Conservation (phyloP, 306 rosid genomes). For the Lablab purpureus region DNA sequence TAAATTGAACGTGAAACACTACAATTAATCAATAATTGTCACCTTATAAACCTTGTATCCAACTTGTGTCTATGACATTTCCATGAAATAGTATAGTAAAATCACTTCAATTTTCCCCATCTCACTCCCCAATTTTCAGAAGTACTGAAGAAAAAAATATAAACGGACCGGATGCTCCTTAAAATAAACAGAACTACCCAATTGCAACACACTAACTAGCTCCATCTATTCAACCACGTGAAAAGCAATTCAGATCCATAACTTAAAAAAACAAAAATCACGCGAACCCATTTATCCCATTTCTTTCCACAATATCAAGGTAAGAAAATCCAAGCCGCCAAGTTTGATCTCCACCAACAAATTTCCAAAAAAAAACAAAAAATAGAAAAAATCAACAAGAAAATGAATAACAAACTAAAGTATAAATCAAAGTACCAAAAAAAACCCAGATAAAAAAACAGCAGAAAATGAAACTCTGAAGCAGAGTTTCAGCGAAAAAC, state of each 20-base stretch:
- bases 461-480: background rate
- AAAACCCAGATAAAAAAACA: background rate
- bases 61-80: slow-evolving; percentile 37
- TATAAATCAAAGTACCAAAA: slow-evolving; percentile 14
- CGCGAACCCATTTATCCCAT: slow-evolving; percentile 1
- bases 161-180: background rate
- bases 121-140: slow-evolving; percentile 16
- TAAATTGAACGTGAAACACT: background rate
- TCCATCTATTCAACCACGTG: slow-evolving; percentile 40
- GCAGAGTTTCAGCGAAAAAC: slow-evolving; percentile 39
- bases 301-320: background rate
- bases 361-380: slow-evolving; percentile 26
- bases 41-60: slow-evolving; percentile 5
- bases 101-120: background rate
- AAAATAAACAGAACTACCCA: slow-evolving; percentile 28
- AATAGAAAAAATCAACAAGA: slow-evolving; percentile 27
- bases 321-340: background rate
- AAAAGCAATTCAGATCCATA: slow-evolving; percentile 66
- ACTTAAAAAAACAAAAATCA: background rate
- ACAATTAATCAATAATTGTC: slow-evolving; percentile 6
- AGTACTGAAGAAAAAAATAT: background rate
- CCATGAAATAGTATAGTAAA: background rate
- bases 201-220: slow-evolving; percentile 17
- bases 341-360: slow-evolving; percentile 9
- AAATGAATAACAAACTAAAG: slow-evolving; percentile 26